Base-by-base conservation (phyloP, 2,329 filamentous ascomycete species). In the Davidsoniella eucalypti region DNA sequence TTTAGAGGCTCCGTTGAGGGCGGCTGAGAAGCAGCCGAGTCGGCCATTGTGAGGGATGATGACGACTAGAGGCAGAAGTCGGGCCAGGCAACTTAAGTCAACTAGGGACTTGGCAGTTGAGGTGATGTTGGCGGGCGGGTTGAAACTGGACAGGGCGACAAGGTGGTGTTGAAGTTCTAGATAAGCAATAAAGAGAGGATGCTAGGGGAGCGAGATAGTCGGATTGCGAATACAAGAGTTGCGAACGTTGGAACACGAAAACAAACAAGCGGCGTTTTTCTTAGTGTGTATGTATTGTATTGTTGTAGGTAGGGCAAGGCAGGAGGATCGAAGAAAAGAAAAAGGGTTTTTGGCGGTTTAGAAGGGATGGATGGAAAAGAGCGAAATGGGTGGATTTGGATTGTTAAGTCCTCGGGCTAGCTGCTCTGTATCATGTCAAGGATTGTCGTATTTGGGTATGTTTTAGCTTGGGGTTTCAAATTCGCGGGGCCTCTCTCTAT, bases 11-110 rank as follows among this genome's bases (percentile, higher is more conserved):
- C 42, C 39, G 48, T 50, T 14, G 54, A 33, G 45, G 59, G 56
- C 14, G 55, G 48, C 38, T 59, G 56, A 16, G 55, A 55, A 48
- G 52, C 43, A 45, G 58, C 47, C 51, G 57, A 49, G 49, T 61
- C 60, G 46, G 56, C 55, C 58, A 61, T 61, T 53, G 16, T 52
- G 52, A 54, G 44, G 37, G 54, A 52, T 49, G 43, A 47, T 52
- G 51, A 51, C 51, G 45, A 47, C 51, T 46, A 56, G 47, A 54
- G 52, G 53, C 52, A 50, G 53, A 47, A 26, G 49, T 41, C 38
- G 43, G 42, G 21, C 26, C 18, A 39, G 44, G 38, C 18, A 36
- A 14, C 29, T 25, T 17, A 45, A 36, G 21, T 29, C 14, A 16
- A 17, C 43, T 10, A 29, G 14, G n/a, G 23, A 17, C 43, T 45